Conservation (phyloP, 2,329 filamentous ascomycete species). For the Ophiostoma perfectum region DNA sequence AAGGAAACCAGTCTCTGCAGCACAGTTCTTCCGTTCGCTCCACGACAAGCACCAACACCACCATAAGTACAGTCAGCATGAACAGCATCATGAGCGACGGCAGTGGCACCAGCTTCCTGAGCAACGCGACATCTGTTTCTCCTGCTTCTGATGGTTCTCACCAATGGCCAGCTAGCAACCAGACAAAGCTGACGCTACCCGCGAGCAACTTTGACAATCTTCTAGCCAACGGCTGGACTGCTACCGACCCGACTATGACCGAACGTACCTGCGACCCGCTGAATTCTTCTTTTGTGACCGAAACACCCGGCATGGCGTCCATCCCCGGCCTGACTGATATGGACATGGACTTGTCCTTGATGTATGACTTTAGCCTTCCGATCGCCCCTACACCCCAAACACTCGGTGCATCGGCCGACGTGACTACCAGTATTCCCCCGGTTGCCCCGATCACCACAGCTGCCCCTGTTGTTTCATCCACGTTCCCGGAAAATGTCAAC, state of each 20-base stretch:
- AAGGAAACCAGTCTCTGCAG: slow-evolving; percentile 34
- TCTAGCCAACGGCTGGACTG: slow-evolving; percentile 29
- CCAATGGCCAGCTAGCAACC: slow-evolving; percentile 37
- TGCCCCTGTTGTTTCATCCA: not conserved
- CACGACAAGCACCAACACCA: slow-evolving; percentile 37
- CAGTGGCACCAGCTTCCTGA: slow-evolving; percentile 30
- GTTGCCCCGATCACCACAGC: not conserved
- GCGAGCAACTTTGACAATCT: slow-evolving; percentile 32
- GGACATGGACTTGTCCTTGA: not conserved
- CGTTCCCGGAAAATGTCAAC: not conserved
- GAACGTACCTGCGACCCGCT: not conserved
- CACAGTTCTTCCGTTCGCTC: slow-evolving; percentile 46
- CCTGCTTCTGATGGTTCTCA: slow-evolving; percentile 42
- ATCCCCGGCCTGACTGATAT: not conserved
- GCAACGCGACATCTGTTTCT: slow-evolving; percentile 38
- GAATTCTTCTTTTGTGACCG: not conserved
- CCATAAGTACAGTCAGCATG: slow-evolving; percentile 26
- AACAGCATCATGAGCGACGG: slow-evolving; percentile 20
- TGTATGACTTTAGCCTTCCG: not conserved
- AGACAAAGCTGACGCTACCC: slow-evolving; percentile 44
- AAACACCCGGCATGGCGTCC: not conserved
- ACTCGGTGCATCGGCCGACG: not conserved
- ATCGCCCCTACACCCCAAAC: not conserved
- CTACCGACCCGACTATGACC: not conserved
- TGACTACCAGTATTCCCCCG: not conserved